Conservation (phyloP, 768 basidiomycete genomes). For the Mycena alexandri region DNA sequence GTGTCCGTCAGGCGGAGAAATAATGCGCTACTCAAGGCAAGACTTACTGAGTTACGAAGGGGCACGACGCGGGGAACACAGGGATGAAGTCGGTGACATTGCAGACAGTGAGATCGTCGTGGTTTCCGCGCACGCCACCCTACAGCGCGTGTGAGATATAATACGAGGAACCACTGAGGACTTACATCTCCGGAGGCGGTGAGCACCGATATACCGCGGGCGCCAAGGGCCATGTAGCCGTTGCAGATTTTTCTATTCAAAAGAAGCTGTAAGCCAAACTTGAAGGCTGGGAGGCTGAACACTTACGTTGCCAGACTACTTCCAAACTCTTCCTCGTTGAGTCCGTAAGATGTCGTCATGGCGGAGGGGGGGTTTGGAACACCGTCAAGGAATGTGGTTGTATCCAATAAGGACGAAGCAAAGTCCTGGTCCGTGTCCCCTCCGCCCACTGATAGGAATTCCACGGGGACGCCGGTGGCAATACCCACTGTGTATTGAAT, state of each 20-base stretch:
- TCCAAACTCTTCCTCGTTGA: neutral
- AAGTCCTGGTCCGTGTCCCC: conserved; percentile 25
- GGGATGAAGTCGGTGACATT: too few species aligned
- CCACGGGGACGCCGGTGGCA: conserved; percentile 7
- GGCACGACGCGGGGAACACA: too few species aligned
- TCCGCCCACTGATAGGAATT: conserved; percentile 30
- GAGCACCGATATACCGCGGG: too few species aligned
- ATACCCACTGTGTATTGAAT: conserved; percentile 22
- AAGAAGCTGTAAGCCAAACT: conserved; percentile 53
- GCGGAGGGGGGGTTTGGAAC: conserved; percentile 1
- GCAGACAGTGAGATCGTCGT: too few species aligned
- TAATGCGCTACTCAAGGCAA: too few species aligned
- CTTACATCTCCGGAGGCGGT: too few species aligned
- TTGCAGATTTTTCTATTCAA: conserved; percentile 25
- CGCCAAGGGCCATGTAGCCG: conserved; percentile 16
- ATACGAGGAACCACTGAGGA: too few species aligned
- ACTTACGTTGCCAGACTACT: conserved; percentile 14
- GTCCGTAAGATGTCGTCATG: conserved; percentile 15
- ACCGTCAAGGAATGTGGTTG: conserved; percentile 11
- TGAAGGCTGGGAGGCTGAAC: conserved; percentile 49
- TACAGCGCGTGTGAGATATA: too few species aligned
- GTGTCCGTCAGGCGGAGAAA: too few species aligned
- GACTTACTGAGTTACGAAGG: too few species aligned
- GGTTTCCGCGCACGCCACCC: too few species aligned
- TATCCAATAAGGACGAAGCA: conserved; percentile 11